phyloP scores from a whole-genome alignment of 2,329 filamentous ascomycete genomes.

The Cercospora brassicicola region DNA sequence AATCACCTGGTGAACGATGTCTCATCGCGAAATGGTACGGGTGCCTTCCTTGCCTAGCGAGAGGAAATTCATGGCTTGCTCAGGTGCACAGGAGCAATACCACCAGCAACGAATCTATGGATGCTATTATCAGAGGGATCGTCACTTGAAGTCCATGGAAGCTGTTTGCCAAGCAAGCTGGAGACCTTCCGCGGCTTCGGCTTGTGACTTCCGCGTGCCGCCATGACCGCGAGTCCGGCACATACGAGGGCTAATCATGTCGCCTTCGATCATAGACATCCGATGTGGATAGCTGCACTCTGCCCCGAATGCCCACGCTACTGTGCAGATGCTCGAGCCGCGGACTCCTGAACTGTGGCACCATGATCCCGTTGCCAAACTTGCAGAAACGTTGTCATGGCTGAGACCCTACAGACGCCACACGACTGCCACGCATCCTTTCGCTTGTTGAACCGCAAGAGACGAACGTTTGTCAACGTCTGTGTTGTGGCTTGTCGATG shows the following conservation, averaged over 20 bases:
- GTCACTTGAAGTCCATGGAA: not conserved
- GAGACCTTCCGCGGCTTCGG: not conserved
- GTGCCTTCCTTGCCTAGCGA: not conserved
- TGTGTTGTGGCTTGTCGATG: not conserved
- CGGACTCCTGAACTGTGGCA: not conserved
- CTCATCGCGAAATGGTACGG: not conserved
- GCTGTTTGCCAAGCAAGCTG: not conserved
- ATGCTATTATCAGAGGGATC: not conserved
- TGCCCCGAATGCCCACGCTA: not conserved
- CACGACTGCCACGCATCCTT: not conserved
- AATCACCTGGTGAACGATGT: not conserved
- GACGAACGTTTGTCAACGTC: not conserved
- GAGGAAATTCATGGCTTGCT: not conserved
- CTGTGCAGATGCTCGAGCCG: not conserved
- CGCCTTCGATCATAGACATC: not conserved
- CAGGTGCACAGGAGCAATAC: not conserved
- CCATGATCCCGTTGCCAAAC: not conserved
- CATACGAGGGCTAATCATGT: not conserved
- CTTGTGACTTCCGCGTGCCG: not conserved
- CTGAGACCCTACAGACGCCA: not conserved
- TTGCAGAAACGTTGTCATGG: not conserved
- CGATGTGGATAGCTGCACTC: not conserved
- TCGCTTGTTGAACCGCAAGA: not conserved
- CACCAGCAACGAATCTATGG: not conserved
- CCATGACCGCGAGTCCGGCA: not conserved